Evolutionary conservation across 2,329 filamentous ascomycete genomes (phyloP).

Genomic region (Trichothecium sympodiale): DNA sequence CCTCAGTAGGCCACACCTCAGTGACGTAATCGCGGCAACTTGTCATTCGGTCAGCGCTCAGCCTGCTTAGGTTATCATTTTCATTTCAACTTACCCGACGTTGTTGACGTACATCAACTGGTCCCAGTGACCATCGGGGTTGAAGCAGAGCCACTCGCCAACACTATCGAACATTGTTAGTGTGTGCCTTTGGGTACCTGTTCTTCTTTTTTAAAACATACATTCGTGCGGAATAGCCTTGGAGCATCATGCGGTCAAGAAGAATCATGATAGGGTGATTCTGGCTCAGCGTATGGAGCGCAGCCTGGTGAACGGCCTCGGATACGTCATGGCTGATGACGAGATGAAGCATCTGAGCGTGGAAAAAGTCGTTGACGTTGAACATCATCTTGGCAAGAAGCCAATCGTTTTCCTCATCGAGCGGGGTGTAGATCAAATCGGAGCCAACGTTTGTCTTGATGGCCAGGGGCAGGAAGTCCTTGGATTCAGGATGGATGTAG

Average conservation of each 20-base stretch:
- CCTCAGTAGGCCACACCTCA: constrained; percentile 16
- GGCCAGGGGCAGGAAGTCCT: constrained; percentile 34
- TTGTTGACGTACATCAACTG: constrained; percentile 19
- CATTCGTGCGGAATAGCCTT: constrained; percentile 10
- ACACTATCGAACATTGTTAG: constrained; percentile 3
- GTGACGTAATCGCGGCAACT: constrained; percentile 15
- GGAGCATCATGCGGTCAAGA: constrained; percentile 19
- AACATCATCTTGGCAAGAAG: constrained; percentile 38
- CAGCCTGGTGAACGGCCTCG: constrained; percentile 32
- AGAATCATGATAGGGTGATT: constrained; percentile 31
- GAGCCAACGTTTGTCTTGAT: constrained; percentile 31
- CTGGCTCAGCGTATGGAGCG: constrained; percentile 31
- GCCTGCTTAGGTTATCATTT: not conserved
- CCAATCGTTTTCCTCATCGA: constrained; percentile 33
- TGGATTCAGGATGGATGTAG: constrained; percentile 26
- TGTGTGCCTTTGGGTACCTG: too few relatives aligned
- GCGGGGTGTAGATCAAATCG: constrained; percentile 30
- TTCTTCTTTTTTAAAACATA: too few relatives aligned
- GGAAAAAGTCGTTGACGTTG: constrained; percentile 35
- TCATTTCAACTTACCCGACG: constrained; percentile 1
- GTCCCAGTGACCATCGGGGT: constrained; percentile 17
- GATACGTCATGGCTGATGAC: constrained; percentile 29
- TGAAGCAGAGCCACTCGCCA: constrained; percentile 13
- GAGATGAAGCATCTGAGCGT: constrained; percentile 31
- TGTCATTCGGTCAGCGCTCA: too few relatives aligned